Conservation (phyloP, 108 stramenopile species). For the Cylindrotheca fusiformis region DNA sequence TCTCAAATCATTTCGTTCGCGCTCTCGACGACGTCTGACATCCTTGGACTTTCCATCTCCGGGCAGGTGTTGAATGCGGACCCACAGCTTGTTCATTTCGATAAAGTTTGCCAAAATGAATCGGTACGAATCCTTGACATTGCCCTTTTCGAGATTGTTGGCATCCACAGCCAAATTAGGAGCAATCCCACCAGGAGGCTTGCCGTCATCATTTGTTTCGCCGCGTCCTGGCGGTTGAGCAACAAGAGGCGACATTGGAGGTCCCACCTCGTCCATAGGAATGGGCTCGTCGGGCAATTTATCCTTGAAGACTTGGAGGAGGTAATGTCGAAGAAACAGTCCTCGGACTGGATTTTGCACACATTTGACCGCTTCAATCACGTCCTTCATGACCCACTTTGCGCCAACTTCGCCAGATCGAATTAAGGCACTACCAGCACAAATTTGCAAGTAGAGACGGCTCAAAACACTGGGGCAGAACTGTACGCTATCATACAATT, state of each 20-base stretch:
- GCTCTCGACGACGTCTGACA: constrained; percentile 86
- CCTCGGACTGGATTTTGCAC: constrained; percentile 99
- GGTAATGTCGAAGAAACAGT: constrained; percentile 96
- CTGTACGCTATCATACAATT: constrained; percentile 93
- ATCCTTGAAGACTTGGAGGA: constrained; percentile 86
- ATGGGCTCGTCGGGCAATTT: constrained; percentile 88
- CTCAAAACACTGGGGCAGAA: constrained; percentile 93
- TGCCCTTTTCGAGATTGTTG: constrained; percentile 38
- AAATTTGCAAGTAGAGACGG: constrained; percentile 96
- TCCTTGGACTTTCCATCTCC: constrained; percentile 78
- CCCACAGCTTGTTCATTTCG: constrained; percentile 99
- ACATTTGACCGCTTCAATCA: constrained; percentile 95
- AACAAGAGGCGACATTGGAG: constrained; percentile 1
- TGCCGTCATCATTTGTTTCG: constrained; percentile 5
- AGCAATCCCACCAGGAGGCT: constrained; percentile 4
- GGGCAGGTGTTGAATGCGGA: constrained; percentile 94
- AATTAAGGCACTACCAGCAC: constrained; percentile 94
- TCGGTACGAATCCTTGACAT: constrained; percentile 89
- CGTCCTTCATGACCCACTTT: constrained; percentile 89
- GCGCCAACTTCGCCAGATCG: constrained; percentile 66
- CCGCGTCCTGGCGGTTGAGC: neutral
- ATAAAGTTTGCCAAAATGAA: constrained; percentile 94
- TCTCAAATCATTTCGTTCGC: constrained; percentile 95
- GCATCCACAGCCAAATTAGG: constrained; percentile 13
- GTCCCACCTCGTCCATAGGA: constrained; percentile 10